Evolutionary conservation across 2,329 filamentous ascomycete species (phyloP), one percentile per base, ranked within the genome.

Genomic region (Paraphoma chrysanthemicola): DNA sequence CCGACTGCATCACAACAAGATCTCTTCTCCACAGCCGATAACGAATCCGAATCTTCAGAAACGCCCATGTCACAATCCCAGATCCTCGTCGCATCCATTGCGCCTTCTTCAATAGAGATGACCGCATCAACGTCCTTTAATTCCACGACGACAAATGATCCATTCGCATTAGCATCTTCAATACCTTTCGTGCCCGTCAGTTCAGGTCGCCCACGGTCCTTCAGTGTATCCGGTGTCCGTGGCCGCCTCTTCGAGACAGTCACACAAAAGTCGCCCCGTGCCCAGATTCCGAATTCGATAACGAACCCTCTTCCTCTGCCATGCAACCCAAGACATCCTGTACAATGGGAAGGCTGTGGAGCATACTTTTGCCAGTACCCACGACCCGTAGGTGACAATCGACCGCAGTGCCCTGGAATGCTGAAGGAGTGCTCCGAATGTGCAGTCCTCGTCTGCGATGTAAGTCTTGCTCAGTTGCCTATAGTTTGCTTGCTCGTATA

Each of bases 311-410:
- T 74, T 17, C 75, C 77, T 17, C 62, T 78, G 6, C 77, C 77
- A 7, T 76, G 77, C 50, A 70, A 75, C 48, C 73, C 75, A 30
- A 66, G 73, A 3, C 77, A 79, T 62, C 77, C 77, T 10, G 77
- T 79, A 3, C 77, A 79, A 48, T 79, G 77, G 77, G 69, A 78
- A 62, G 77, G 77, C 14, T 79, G 77, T 51, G 77, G 77, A 2
- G 71, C 75, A 2, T 79, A 78, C 59, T 79, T 78, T 53, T 79
- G 77, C 56, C 76, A 77, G 47, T 72, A 70, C 52, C 68, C 72
- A 10, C 60, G 77, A 28, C 73, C 75, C 3, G 69, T 77, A 11
- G 77, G 77, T 23, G 77, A 79, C 48, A 69, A 68, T 31, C 63
- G 77, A 55, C 69, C 69, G 29, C 69, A 73, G 43, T 79, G 77